Evolutionary conservation across 169 alveolate genomes (phyloP).

Genomic region (Plasmodium falciparum): DNA sequence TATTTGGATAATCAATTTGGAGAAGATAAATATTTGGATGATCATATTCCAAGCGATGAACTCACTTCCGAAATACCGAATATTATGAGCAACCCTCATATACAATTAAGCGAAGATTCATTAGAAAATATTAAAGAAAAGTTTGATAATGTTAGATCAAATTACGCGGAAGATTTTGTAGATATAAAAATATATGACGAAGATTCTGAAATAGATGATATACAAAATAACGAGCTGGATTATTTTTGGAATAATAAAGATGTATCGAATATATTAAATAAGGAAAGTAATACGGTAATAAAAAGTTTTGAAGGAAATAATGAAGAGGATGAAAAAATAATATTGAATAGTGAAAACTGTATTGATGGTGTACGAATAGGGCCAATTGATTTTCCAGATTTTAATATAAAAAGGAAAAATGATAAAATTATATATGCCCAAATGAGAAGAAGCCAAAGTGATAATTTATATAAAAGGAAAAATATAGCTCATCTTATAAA

Average conservation of each 20-base stretch:
- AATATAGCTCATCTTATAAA: not conserved
- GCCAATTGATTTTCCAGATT: not conserved
- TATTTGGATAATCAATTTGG: no score
- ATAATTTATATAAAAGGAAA: not conserved
- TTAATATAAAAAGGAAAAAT: constrained; percentile 1
- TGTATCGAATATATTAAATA: constrained; percentile 39
- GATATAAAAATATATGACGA: constrained; percentile 65
- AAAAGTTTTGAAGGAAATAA: constrained; percentile 9
- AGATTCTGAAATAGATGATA: constrained; percentile 70
- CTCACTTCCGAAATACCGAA: no score
- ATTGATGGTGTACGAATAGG: not conserved
- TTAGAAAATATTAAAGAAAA: not conserved
- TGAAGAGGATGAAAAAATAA: not conserved
- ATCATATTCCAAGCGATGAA: no score
- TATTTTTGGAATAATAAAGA: constrained; percentile 58
- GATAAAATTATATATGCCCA: constrained; percentile 2
- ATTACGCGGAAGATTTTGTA: constrained; percentile 20
- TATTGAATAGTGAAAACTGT: constrained; percentile 11
- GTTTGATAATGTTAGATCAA: constrained; percentile 1
- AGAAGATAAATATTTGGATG: no score
- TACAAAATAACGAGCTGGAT: constrained; percentile 37
- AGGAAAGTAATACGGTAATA: not conserved
- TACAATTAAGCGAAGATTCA: not conserved
- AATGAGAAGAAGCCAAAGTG: constrained; percentile 29
- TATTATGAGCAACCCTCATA: no score